A percentile compares a stretch with the other conserved stretches of the same genome.
Evolutionary conservation across 768 basidiomycete species (phyloP).

Genomic region (Pleurotus tuoliensis): DNA sequence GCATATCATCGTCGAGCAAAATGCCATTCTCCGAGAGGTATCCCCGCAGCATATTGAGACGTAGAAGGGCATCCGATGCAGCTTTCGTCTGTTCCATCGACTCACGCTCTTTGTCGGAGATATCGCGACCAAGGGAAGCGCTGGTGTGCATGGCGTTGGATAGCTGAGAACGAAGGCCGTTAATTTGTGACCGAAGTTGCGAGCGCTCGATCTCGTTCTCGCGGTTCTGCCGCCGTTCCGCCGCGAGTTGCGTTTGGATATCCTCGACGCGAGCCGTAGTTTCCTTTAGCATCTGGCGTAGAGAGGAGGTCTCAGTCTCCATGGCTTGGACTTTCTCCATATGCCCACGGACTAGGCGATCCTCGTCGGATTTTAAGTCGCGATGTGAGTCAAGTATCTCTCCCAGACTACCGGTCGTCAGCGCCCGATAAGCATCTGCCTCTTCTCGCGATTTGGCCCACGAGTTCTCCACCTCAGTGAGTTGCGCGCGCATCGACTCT

Average conservation of each 20-base stretch:
- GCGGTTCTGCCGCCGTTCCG: constrained; percentile 62
- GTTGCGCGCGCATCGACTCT: constrained; percentile 59
- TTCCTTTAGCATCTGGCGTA: constrained; percentile 81
- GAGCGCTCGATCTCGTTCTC: constrained; percentile 65
- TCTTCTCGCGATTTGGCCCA: constrained; percentile 93
- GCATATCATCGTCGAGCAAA: constrained; percentile 61
- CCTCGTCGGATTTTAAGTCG: constrained; percentile 81
- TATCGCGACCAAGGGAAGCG: constrained; percentile 66
- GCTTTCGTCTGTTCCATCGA: constrained; percentile 62
- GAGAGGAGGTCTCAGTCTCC: constrained; percentile 69
- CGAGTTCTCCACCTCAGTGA: constrained; percentile 82
- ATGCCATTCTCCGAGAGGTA: constrained; percentile 90
- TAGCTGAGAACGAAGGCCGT: constrained; percentile 70
- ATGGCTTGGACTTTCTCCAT: constrained; percentile 79
- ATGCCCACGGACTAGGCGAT: constrained; percentile 68
- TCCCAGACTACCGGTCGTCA: constrained; percentile 83
- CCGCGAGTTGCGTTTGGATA: constrained; percentile 55
- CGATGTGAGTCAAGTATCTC: constrained; percentile 86
- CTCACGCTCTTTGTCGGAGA: constrained; percentile 60
- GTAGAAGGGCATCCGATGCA: constrained; percentile 65
- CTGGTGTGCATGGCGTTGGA: constrained; percentile 64
- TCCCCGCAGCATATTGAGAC: constrained; percentile 75
- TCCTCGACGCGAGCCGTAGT: constrained; percentile 69
- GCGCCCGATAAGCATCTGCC: constrained; percentile 82
- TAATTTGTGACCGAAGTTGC: constrained; percentile 66